Percentiles rank a stretch among this genome's conserved stretches.
These are phyloP conservation scores for Isatis lusitanica DNA, from an alignment of 441 rosid genomes.

Conservation along the genomic window DNA sequence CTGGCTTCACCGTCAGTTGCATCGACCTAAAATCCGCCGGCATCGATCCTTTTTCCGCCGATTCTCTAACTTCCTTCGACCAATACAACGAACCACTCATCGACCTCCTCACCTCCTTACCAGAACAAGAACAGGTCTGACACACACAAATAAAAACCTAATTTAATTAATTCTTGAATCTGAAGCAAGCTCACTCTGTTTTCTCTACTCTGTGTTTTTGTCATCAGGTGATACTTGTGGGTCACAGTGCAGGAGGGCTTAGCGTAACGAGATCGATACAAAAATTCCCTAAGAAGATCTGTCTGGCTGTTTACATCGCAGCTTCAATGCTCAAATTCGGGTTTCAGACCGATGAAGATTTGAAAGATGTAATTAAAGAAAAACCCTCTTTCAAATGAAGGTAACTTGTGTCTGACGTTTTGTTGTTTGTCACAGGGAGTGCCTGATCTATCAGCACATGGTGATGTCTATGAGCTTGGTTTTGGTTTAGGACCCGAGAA, in stretches of 20 bases:
- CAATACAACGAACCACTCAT: slow-evolving; percentile 79
- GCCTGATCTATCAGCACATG: slow-evolving; percentile 72
- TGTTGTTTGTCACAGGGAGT: slow-evolving; percentile 52
- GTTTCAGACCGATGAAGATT: slow-evolving; percentile 52
- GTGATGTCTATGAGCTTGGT: slow-evolving; percentile 67
- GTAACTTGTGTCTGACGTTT: slow-evolving; percentile 28
- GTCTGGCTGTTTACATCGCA: slow-evolving; percentile 62
- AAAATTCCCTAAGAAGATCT: slow-evolving; percentile 58
- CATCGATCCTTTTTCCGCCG: slow-evolving; percentile 50
- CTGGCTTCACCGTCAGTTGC: slow-evolving; percentile 78
- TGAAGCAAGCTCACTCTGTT: slow-evolving; percentile 28
- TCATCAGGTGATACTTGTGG: slow-evolving; percentile 70
- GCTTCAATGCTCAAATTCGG: slow-evolving; percentile 87
- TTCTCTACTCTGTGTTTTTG: slow-evolving; percentile 11
- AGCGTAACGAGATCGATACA: slow-evolving; percentile 64
- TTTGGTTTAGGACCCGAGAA: slow-evolving; percentile 67
- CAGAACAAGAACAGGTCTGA: slow-evolving; percentile 62
- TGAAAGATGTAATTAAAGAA: slow-evolving; percentile 51
- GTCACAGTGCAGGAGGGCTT: slow-evolving; percentile 93
- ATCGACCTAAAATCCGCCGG: slow-evolving; percentile 78
- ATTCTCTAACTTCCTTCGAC: slow-evolving; percentile 56
- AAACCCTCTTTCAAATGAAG: not conserved
- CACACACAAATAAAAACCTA: not conserved
- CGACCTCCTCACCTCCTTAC: slow-evolving; percentile 60
- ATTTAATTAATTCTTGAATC: slow-evolving; percentile 9